These are phyloP conservation scores for Myxozyma vanderwaltii DNA, from an alignment of 805 yeast genomes.

Conservation along the genomic window DNA sequence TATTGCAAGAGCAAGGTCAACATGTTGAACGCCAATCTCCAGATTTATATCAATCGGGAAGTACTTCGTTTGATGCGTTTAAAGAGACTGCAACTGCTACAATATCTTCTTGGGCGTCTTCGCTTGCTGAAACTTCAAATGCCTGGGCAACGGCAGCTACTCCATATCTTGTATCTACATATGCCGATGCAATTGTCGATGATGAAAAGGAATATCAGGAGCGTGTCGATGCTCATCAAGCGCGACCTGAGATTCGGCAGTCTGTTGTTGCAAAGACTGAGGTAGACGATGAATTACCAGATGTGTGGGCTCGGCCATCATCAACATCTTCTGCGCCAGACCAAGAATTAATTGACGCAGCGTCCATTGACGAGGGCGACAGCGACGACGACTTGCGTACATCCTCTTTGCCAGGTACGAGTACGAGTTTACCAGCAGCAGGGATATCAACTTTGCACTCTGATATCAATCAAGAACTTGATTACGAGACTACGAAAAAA, in stretches of 20 bases:
- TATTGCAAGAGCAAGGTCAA: neutral
- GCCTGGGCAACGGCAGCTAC: conserved; percentile 30
- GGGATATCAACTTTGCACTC: neutral
- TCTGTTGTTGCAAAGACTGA: neutral
- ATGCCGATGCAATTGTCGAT: conserved; percentile 8
- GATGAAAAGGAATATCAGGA: conserved; percentile 1
- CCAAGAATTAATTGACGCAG: neutral
- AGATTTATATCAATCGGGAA: neutral
- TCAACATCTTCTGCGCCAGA: no score
- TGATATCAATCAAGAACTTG: neutral
- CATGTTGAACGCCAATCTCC: neutral
- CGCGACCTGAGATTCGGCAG: neutral
- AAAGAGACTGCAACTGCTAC: conserved; percentile 24
- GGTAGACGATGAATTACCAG: conserved; percentile 8
- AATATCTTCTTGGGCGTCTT: conserved; percentile 26
- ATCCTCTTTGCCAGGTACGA: neutral
- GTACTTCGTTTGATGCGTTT: neutral
- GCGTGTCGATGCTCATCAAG: neutral
- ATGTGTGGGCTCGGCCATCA: conserved; percentile 6
- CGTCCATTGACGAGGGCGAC: neutral
- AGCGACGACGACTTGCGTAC: neutral
- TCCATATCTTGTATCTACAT: conserved; percentile 24
- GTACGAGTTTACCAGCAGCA: neutral
- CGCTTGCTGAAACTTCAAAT: conserved; percentile 29
- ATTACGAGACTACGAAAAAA: conserved; percentile 1